Evolutionary conservation across 768 basidiomycete species (phyloP), one percentile per base, ranked within the genome.

Genomic region (Nidularia pulvinata): DNA sequence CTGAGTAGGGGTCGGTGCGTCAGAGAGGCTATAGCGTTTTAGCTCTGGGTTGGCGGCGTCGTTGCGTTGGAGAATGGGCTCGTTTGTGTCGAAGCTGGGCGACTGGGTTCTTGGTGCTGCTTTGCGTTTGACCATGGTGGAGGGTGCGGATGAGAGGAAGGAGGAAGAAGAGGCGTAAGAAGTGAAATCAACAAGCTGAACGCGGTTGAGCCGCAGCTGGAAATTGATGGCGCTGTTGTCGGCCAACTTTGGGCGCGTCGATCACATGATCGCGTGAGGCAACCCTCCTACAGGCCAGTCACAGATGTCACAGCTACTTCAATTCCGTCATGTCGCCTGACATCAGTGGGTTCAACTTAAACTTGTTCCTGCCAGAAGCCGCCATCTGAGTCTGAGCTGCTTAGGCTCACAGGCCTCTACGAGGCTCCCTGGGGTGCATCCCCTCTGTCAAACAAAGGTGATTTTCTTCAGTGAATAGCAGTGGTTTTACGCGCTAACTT

Each of bases 71-170:
- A 25, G n/a, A 14, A 39, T 55, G 45, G 4, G 52, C 50, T 16
- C 53, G 50, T 19, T 56, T 52, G 39, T 53, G 32, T 65, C 61
- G 53, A 63, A 57, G 25, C 49, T 36, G 37, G 58, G 61, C 19
- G 57, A 59, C 43, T 59, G 47, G 6, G 50, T 39, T 45, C 62
- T 57, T 44, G 73, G 71, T 32, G 53, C 68, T 37, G 73, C 66
- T 56, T 76, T 76, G 53, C 74, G 62, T 59, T 65, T 64, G 16
- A 66, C 49, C 47, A 69, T 64, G 64, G 63, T 68, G 50, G 49
- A 34, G 33, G n/a, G 22, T 9, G 9, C 6, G 13, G 30, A 36
- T 7, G 32, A 25, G 13, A 49, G 33, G 30, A 25, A 14, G 14
- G 9, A 10, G 30, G 19, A 14, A 30, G 22, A 33, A 13, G 13